Conservation (phyloP, 176 grass and related monocot genomes). For the Stipa capillata region DNA sequence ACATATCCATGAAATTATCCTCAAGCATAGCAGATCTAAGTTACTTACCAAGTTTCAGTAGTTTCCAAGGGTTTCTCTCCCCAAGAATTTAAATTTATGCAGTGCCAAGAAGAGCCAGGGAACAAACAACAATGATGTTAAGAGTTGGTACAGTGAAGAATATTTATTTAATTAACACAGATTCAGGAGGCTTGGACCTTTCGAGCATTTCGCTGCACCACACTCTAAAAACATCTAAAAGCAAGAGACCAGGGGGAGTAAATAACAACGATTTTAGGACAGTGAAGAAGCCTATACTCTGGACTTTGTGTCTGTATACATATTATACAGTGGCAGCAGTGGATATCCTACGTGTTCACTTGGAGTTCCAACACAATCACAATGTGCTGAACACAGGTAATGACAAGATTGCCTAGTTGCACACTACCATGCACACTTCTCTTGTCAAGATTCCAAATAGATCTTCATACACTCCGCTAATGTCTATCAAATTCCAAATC, state of each 20-base stretch:
- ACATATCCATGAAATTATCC: neutral
- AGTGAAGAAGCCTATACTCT: constrained; percentile 6
- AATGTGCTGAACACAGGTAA: neutral
- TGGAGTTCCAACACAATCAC: constrained; percentile 7
- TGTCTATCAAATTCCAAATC: neutral
- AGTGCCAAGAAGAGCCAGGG: neutral
- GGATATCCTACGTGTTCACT: constrained; percentile 13
- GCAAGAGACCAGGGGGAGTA: neutral
- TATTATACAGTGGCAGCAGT: neutral
- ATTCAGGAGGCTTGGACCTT: neutral
- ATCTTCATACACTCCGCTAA: constrained; percentile 20
- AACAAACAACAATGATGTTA: neutral
- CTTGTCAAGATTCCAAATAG: constrained; percentile 4
- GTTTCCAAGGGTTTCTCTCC: neutral
- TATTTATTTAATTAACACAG: neutral
- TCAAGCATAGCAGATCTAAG: neutral
- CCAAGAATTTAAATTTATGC: neutral
- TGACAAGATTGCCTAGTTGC: constrained; percentile 22
- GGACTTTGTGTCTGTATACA: neutral
- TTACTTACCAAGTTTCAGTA: neutral
- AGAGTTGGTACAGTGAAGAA: neutral
- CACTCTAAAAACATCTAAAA: neutral
- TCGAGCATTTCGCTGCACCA: neutral
- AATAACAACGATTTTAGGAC: neutral
- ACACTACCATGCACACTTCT: constrained; percentile 21